Percentiles rank a stretch among this genome's conserved stretches.
phyloP scores from a whole-genome alignment of 306 rosid genomes.

The Citrullus amarus region DNA sequence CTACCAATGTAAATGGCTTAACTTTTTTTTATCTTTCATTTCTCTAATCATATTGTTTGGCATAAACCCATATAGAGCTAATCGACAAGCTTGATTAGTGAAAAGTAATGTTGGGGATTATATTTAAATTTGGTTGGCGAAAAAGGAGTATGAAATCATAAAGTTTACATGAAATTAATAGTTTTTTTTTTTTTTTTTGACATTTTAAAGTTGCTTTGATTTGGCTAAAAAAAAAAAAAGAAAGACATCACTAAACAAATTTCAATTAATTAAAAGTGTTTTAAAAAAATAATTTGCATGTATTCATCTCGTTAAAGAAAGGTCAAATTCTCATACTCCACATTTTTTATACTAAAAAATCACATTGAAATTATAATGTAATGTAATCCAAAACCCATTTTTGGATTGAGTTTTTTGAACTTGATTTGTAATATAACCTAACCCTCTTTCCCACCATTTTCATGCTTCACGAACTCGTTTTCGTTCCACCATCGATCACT shows the following conservation, averaged over 20 bases:
- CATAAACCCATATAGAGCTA: background rate
- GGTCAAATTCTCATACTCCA: no score
- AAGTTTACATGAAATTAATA: background rate
- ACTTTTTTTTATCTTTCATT: background rate
- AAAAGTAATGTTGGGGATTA: background rate
- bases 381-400: no score
- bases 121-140: background rate
- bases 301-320: no score
- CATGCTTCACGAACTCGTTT: no score
- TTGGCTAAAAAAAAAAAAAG: background rate
- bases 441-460: no score
- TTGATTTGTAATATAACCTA: no score
- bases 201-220: background rate
- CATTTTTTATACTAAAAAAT: no score
- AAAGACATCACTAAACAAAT: no score
- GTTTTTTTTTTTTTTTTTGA: background rate
- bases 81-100: background rate
- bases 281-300: background rate
- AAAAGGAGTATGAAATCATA: background rate
- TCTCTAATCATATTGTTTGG: background rate
- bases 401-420: no score
- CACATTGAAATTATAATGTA: no score
- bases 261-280: background rate
- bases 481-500: no score
- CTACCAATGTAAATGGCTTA: background rate